Evolutionary conservation across 2,329 filamentous ascomycete genomes (phyloP).

Genomic region (Pyricularia sp.): DNA sequence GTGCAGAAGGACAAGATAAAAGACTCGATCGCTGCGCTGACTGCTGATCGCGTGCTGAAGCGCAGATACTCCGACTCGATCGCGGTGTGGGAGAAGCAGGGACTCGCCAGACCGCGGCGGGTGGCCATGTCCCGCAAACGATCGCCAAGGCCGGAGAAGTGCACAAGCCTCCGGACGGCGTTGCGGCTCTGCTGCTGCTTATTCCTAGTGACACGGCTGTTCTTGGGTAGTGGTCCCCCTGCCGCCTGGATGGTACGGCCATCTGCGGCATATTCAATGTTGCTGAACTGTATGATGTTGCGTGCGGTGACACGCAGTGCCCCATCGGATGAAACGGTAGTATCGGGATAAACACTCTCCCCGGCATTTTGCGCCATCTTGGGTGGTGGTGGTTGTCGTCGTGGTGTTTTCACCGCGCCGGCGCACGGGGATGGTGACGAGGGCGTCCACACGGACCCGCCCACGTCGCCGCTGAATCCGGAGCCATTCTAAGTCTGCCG

Average conservation of each 20-base stretch:
- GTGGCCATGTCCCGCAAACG: neutral
- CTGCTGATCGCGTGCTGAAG: neutral
- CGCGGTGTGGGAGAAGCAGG: neutral
- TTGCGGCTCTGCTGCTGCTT: neutral
- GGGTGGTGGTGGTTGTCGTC: neutral
- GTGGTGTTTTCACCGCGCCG: neutral
- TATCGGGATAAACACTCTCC: neutral
- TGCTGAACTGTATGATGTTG: neutral
- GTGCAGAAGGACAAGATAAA: neutral
- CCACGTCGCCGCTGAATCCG: neutral
- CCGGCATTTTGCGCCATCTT: neutral
- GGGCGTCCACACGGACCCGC: neutral
- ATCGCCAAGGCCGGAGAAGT: neutral
- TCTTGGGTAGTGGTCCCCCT: neutral
- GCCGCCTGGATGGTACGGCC: neutral
- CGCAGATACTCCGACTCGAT: neutral
- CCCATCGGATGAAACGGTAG: neutral
- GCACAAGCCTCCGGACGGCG: neutral
- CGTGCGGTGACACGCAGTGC: neutral
- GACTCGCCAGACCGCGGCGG: neutral
- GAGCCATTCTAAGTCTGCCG: constrained; percentile 5
- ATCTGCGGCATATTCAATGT: neutral
- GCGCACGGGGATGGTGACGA: neutral
- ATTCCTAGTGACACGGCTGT: neutral
- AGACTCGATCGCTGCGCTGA: neutral